These are phyloP conservation scores for Beta lomatogona DNA, from an alignment of 179 eudicot species.

Conservation along the genomic window DNA sequence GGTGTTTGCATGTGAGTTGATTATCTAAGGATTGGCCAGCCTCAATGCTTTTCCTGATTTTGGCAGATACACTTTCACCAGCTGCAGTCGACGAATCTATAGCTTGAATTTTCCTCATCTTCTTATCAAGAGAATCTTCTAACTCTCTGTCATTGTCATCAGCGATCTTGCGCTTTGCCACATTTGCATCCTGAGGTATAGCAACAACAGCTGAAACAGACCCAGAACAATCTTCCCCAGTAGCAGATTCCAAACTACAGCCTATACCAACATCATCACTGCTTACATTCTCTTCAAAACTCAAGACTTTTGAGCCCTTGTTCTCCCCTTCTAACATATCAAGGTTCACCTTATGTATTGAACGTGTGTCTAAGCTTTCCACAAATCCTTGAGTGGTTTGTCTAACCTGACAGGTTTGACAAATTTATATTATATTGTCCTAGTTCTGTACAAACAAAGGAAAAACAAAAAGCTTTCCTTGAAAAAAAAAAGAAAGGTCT, in stretches of 20 bases:
- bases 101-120: constrained; percentile 40
- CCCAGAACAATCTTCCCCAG: constrained; percentile 16
- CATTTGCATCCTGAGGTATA: constrained; percentile 13
- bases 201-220: constrained; percentile 19
- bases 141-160: constrained; percentile 31
- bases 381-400: constrained; percentile 28
- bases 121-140: constrained; percentile 46
- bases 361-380: constrained; percentile 31
- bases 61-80: constrained; percentile 25
- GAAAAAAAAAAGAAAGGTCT: not conserved
- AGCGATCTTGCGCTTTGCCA: constrained; percentile 36
- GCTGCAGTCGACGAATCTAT: constrained; percentile 13
- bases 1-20: constrained; percentile 22
- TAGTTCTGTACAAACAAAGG: not conserved
- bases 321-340: constrained; percentile 31
- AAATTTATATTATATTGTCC: not conserved
- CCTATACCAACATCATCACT: constrained; percentile 20
- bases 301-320: not conserved
- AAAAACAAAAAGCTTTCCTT: constrained; percentile 1
- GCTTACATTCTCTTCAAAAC: constrained; percentile 30
- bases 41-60: constrained; percentile 15
- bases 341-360: constrained; percentile 24
- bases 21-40: constrained; percentile 21
- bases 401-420: constrained; percentile 26
- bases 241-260: constrained; percentile 10